phyloP scores from a whole-genome alignment of 768 basidiomycete species.

The Termitomyces sp. region DNA sequence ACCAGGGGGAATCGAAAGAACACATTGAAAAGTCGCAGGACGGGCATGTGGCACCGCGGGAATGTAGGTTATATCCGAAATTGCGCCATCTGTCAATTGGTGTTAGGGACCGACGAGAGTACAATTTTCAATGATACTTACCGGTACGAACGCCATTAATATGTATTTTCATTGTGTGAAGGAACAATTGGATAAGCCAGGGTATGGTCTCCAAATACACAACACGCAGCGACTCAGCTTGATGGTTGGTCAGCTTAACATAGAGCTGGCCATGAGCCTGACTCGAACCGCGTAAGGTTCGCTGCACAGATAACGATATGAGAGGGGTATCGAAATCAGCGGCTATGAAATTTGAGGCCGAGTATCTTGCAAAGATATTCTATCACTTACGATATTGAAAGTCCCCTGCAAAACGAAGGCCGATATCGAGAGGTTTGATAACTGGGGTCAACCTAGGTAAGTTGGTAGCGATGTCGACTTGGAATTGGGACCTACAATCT shows the following conservation, averaged over 20 bases:
- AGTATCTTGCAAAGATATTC: background rate
- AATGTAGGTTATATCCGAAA: slow-evolving; percentile 64
- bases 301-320: slow-evolving; percentile 57
- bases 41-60: slow-evolving; percentile 64
- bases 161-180: slow-evolving; percentile 66
- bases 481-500: slow-evolving; percentile 33
- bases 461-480: background rate
- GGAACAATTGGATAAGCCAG: slow-evolving; percentile 85
- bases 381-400: slow-evolving; percentile 58
- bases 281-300: slow-evolving; percentile 68
- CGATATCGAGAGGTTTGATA: slow-evolving; percentile 48
- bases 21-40: slow-evolving; percentile 75
- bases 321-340: slow-evolving; percentile 34
- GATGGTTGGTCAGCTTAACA: slow-evolving; percentile 62
- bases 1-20: slow-evolving; percentile 65
- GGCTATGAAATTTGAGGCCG: slow-evolving; percentile 23
- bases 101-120: background rate
- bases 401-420: slow-evolving; percentile 51
- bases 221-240: slow-evolving; percentile 36
- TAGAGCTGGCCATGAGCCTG: slow-evolving; percentile 76
- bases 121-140: slow-evolving; percentile 21
- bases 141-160: slow-evolving; percentile 45
- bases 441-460: slow-evolving; percentile 24
- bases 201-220: slow-evolving; percentile 91
- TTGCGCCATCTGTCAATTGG: slow-evolving; percentile 48